These are phyloP conservation scores for Polytrichum formosum DNA, from an alignment of 225 moss, liverwort and hornwort genomes.

Conservation along the genomic window DNA sequence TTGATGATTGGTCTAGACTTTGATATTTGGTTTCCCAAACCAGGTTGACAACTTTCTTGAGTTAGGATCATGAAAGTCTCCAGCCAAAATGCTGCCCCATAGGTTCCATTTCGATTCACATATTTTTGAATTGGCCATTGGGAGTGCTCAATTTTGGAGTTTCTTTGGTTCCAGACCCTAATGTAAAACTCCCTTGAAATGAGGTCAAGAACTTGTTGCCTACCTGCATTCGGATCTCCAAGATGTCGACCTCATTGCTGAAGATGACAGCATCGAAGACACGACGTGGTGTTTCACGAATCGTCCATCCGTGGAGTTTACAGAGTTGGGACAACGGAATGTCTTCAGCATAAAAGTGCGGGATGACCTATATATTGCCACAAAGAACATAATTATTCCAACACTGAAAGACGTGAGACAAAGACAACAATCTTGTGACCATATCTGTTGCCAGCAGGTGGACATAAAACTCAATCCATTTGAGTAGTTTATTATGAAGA, in stretches of 20 bases:
- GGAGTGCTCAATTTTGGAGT: no score
- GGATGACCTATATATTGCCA: conserved; percentile 28
- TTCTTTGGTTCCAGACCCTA: no score
- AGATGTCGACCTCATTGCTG: conserved; percentile 75
- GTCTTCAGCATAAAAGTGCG: conserved; percentile 66
- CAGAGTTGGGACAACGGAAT: conserved; percentile 44
- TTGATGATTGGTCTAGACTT: no score
- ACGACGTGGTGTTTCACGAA: conserved; percentile 48
- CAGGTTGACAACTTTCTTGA: no score
- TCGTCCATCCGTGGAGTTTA: conserved; percentile 69
- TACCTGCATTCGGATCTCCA: conserved; percentile 68
- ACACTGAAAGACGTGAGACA: neutral
- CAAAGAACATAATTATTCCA: neutral
- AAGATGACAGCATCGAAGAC: conserved; percentile 81
- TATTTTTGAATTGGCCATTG: no score
- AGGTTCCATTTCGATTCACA: no score
- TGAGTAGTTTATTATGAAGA: no score
- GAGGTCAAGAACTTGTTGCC: neutral
- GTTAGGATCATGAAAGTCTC: no score
- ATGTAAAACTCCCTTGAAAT: no score
- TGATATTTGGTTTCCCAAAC: no score
- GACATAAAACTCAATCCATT: neutral
- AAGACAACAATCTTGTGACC: neutral
- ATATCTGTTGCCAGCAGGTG: neutral
- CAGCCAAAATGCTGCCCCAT: no score